These are phyloP conservation scores for Fusarium sp. DNA, from an alignment of 2,329 filamentous ascomycete genomes.

Conservation along the genomic window DNA sequence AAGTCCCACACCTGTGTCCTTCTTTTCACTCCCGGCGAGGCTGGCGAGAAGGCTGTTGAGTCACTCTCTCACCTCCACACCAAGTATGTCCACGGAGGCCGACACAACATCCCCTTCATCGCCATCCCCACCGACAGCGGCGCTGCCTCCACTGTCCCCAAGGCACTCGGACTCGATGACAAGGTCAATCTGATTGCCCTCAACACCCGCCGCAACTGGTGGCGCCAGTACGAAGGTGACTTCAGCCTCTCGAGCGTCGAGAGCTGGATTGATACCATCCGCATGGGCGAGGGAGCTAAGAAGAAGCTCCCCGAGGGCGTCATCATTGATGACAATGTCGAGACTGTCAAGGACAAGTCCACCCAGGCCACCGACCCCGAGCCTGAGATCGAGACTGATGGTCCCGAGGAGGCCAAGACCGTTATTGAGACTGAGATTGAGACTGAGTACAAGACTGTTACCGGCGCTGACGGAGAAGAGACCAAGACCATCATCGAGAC, in stretches of 20 bases:
- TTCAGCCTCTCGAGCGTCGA: conserved; percentile 75
- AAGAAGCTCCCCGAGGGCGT: conserved; percentile 76
- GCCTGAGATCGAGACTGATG: conserved; percentile 43
- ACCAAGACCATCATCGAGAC: conserved; percentile 22
- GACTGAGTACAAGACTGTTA: conserved; percentile 21
- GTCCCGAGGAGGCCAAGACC: conserved; percentile 44
- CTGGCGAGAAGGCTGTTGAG: conserved; percentile 68
- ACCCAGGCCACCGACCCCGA: conserved; percentile 47
- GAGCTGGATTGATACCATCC: conserved; percentile 90
- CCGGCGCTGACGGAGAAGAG: background rate
- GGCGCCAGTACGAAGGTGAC: conserved; percentile 76
- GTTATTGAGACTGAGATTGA: conserved; percentile 41
- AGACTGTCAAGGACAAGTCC: conserved; percentile 14
- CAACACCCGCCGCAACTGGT: conserved; percentile 90
- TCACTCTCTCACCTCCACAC: conserved; percentile 79
- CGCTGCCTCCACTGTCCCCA: conserved; percentile 57
- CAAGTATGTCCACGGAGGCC: conserved; percentile 76
- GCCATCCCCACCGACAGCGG: conserved; percentile 70
- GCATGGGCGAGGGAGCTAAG: conserved; percentile 88
- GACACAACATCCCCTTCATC: conserved; percentile 85
- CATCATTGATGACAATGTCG: conserved; percentile 55
- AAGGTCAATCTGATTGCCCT: conserved; percentile 81
- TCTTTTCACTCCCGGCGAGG: conserved; percentile 71
- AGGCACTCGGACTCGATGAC: conserved; percentile 68
- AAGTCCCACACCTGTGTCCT: conserved; percentile 88